A percentile compares a stretch with the other conserved stretches of the same genome.
Conservation (phyloP, 2,329 filamentous ascomycete species). For the Cladosporium oxysporum region DNA sequence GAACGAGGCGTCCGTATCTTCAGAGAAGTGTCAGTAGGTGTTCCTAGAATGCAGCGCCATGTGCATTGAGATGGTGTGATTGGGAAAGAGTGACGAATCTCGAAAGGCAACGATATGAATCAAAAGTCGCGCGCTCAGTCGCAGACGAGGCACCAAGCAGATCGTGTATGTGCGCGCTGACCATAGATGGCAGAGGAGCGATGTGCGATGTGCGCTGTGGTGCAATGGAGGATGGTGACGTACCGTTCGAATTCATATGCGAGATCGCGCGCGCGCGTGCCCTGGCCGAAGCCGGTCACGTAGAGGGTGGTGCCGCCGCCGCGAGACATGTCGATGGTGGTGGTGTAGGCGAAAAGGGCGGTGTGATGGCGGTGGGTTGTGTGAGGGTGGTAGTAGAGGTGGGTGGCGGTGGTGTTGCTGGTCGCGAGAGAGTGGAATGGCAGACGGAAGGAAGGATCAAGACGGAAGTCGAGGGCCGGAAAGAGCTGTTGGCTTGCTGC, state of each 20-base stretch:
- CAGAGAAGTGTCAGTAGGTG: slow-evolving; percentile 46
- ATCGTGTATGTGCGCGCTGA: not conserved
- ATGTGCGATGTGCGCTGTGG: slow-evolving; percentile 1
- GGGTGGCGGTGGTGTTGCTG: not conserved
- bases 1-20: slow-evolving; percentile 95
- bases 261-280: slow-evolving; percentile 97
- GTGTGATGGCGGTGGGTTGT: not conserved
- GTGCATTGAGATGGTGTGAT: not conserved
- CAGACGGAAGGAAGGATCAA: not conserved
- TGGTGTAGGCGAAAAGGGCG: not conserved
- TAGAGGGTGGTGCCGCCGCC: slow-evolving; percentile 87
- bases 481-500: slow-evolving; percentile 8
- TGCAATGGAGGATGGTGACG: slow-evolving; percentile 55
- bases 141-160: not conserved
- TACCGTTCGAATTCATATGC: slow-evolving; percentile 99
- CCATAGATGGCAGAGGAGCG: not conserved
- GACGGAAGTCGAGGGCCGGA: not conserved
- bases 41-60: not conserved
- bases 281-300: slow-evolving; percentile 98
- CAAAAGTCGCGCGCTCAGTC: not conserved
- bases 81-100: not conserved
- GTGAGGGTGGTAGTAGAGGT: not conserved
- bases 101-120: not conserved
- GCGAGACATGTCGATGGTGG: slow-evolving; percentile 71
- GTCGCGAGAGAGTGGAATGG: not conserved